Evolutionary conservation across 2,329 filamentous ascomycete genomes (phyloP).

Genomic region (Epichloe brachyelytri): DNA sequence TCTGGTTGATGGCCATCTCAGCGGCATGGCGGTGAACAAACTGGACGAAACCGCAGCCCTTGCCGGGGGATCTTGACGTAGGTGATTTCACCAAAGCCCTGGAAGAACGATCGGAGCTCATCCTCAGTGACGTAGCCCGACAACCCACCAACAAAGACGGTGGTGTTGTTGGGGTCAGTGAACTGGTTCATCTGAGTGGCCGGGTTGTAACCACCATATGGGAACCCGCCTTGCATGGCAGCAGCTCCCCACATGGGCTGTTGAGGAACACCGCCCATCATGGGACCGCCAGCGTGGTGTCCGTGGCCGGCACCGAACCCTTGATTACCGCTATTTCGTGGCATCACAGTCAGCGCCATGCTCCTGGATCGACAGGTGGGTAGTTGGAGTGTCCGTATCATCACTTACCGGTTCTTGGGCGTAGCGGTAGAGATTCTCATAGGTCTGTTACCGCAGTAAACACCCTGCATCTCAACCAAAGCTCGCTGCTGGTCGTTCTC

Average conservation of each 20-base stretch:
- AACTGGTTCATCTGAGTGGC: constrained; percentile 85
- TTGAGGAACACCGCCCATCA: constrained; percentile 31
- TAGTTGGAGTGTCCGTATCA: neutral
- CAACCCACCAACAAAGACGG: constrained; percentile 92
- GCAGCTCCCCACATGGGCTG: constrained; percentile 31
- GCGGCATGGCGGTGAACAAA: constrained; percentile 97
- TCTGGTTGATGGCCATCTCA: constrained; percentile 99
- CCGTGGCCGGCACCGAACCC: constrained; percentile 25
- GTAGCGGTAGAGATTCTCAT: constrained; percentile 98
- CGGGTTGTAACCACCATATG: constrained; percentile 34
- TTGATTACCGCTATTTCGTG: constrained; percentile 21
- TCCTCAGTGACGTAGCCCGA: constrained; percentile 98
- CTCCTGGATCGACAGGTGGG: neutral
- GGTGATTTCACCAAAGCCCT: constrained; percentile 97
- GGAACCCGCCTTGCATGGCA: constrained; percentile 20
- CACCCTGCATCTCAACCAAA: constrained; percentile 95
- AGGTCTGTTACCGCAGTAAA: constrained; percentile 95
- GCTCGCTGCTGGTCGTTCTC: constrained; percentile 94
- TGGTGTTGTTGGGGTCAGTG: constrained; percentile 98
- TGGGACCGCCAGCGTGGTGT: constrained; percentile 29
- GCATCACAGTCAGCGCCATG: constrained; percentile 2
- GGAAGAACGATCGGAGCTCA: constrained; percentile 99
- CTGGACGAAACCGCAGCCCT: constrained; percentile 97
- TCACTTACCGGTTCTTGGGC: constrained; percentile 67
- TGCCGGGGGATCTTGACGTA: constrained; percentile 99